phyloP scores from a whole-genome alignment of 371 early-diverging fungal genomes.

The Thermomucor indicae-seudaticae region DNA sequence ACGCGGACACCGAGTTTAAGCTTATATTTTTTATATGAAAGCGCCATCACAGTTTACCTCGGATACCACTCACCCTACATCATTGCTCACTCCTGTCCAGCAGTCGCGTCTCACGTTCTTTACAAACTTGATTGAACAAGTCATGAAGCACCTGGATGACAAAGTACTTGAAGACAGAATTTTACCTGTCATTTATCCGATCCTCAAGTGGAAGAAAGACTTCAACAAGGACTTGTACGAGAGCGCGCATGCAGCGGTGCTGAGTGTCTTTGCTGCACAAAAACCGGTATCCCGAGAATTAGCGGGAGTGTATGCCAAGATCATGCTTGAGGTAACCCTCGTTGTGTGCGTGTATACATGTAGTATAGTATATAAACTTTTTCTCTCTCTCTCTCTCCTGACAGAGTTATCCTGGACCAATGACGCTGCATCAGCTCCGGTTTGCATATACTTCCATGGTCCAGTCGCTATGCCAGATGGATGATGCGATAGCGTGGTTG shows the following conservation, averaged over 20 bases:
- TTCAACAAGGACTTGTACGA: conserved; percentile 54
- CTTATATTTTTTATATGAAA: conserved; percentile 1
- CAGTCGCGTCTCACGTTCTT: conserved; percentile 47
- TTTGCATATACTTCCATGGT: conserved; percentile 57
- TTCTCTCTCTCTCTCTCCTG: too few relatives aligned
- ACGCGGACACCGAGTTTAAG: neutral
- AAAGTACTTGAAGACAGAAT: conserved; percentile 40
- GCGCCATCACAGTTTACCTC: conserved; percentile 12
- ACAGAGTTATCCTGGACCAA: conserved; percentile 51
- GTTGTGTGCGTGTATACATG: too few relatives aligned
- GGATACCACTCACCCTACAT: conserved; percentile 12
- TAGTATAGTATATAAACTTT: too few relatives aligned
- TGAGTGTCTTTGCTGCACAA: conserved; percentile 49
- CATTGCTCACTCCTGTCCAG: conserved; percentile 31
- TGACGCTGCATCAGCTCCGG: conserved; percentile 57
- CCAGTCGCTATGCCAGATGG: conserved; percentile 51
- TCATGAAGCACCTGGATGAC: conserved; percentile 44
- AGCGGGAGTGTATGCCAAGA: conserved; percentile 42
- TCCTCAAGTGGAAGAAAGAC: conserved; percentile 44
- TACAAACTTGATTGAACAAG: conserved; percentile 52
- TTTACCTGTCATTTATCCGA: conserved; percentile 55
- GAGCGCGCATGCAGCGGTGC: conserved; percentile 56
- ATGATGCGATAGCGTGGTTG: conserved; percentile 60
- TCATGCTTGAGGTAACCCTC: conserved; percentile 40
- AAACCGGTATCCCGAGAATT: conserved; percentile 46